Percentiles rank a stretch among this genome's conserved stretches.
phyloP scores from a whole-genome alignment of 2,329 filamentous ascomycete genomes.

The Diplodia corticola region DNA sequence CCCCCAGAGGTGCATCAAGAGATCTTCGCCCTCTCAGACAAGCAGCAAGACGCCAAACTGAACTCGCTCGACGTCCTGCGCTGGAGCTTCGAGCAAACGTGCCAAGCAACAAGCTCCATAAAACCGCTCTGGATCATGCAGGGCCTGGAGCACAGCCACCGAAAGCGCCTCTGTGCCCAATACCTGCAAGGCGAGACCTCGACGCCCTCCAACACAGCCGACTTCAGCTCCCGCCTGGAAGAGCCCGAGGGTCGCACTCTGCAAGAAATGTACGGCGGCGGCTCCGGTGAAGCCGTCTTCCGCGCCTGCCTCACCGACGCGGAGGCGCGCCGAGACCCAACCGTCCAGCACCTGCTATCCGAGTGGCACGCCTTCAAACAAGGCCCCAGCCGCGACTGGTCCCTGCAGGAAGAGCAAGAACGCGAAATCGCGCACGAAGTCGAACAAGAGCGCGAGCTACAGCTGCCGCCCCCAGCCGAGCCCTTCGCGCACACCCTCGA shows the following conservation, averaged over 20 bases:
- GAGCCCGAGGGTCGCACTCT: slow-evolving; percentile 58
- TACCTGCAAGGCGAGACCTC: neutral
- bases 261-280: slow-evolving; percentile 53
- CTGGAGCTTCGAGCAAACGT: slow-evolving; percentile 1
- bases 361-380: neutral
- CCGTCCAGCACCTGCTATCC: neutral
- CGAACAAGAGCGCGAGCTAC: slow-evolving; percentile 54
- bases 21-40: slow-evolving; percentile 43
- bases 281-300: slow-evolving; percentile 24
- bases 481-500: slow-evolving; percentile 31
- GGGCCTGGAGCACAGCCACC: neutral
- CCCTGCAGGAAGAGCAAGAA: slow-evolving; percentile 45
- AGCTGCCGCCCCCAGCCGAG: slow-evolving; percentile 44
- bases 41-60: neutral
- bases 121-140: slow-evolving; percentile 7
- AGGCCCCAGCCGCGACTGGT: neutral
- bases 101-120: neutral
- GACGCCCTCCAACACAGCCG: neutral
- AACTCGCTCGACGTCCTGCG: slow-evolving; percentile 2
- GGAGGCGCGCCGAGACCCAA: neutral
- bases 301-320: neutral
- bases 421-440: slow-evolving; percentile 59
- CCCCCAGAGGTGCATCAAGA: slow-evolving; percentile 48
- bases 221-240: neutral
- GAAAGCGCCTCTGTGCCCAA: neutral